Evolutionary conservation across 2,329 filamentous ascomycete species (phyloP), one percentile per base, ranked within the genome.

Genomic region (Alternaria panax): DNA sequence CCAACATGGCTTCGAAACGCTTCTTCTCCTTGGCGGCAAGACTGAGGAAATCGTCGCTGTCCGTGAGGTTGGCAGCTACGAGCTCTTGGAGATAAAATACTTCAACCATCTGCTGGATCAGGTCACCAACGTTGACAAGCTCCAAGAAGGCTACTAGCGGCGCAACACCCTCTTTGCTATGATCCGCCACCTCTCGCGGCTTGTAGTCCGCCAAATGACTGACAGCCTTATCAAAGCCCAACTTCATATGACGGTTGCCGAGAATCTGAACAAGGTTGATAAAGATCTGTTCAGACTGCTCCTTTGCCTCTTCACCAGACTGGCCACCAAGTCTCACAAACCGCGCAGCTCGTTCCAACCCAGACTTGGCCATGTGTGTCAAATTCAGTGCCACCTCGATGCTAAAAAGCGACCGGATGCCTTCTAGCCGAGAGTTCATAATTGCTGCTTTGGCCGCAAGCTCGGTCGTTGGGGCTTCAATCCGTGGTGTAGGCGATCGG

Each of bases 21-120:
- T 97, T 98, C 86, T 99, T 99, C 65, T 95, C 93, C 69, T 97
- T 90, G 30, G 91, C 91, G 0, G 93, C 92, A 20, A 93, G 91
- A 73, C 96, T 92, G 47, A 99, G 84, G 72, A 99, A 99, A 79
- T 99, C 95, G 75, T 96, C 96, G 42, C 91, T 89, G 75, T 98
- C 94, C 1, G 91, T 91, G 53, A 99, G 88, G 70, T 91, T 91
- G 14, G 91, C 87, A 1, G 88, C 86, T 6, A 93, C 88, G 27
- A 99, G 86, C 80, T 99, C 95, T 80, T 98, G 95, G 75, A 96
- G 91, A 79, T 96, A 99, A 76, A 99, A 99, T 32, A 99, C 93
- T 75, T 99, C 95, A 59, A 99, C 88, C 95, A 99, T 99, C 78
- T 99, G 95, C 60, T 96, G 92, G 69, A 99, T 99, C 58, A 99